Conservation (phyloP, 768 basidiomycete genomes). For the Phaeotremella fagi region DNA sequence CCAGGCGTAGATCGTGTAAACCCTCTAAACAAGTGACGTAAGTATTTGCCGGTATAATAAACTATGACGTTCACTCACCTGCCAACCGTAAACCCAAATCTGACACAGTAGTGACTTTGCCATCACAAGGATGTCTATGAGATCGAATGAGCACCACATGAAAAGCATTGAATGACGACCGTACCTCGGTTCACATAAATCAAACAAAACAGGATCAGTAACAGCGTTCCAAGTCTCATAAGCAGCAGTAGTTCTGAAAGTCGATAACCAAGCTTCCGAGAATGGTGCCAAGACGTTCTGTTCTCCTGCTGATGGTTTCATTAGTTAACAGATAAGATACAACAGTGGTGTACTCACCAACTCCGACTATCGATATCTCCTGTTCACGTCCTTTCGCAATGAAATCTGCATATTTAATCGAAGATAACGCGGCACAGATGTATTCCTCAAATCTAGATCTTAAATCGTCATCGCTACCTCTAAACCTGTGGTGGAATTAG, state of each 20-base stretch:
- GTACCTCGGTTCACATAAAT: conserved; percentile 88
- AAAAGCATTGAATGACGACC: conserved; percentile 14
- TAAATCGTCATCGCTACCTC: conserved; percentile 93
- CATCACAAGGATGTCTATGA: conserved; percentile 82
- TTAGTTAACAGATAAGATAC: neutral
- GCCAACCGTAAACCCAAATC: conserved; percentile 87
- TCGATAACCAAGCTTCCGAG: conserved; percentile 77
- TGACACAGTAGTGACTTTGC: conserved; percentile 79
- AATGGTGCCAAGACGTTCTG: conserved; percentile 59
- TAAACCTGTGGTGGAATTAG: conserved; percentile 59
- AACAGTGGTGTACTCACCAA: conserved; percentile 22
- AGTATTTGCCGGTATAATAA: neutral
- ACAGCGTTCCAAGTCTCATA: conserved; percentile 83
- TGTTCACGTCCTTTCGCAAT: conserved; percentile 61
- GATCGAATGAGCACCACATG: neutral
- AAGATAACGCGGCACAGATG: conserved; percentile 76
- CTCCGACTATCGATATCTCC: conserved; percentile 51
- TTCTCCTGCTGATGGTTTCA: conserved; percentile 1
- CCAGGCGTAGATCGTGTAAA: conserved; percentile 84
- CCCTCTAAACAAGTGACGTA: conserved; percentile 57
- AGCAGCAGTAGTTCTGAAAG: conserved; percentile 81
- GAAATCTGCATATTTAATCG: conserved; percentile 87
- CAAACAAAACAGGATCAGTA: conserved; percentile 89
- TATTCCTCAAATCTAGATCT: conserved; percentile 94
- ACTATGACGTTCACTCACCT: conserved; percentile 19